Conservation (phyloP, 768 basidiomycete species). For the Lentinula lateritia region DNA sequence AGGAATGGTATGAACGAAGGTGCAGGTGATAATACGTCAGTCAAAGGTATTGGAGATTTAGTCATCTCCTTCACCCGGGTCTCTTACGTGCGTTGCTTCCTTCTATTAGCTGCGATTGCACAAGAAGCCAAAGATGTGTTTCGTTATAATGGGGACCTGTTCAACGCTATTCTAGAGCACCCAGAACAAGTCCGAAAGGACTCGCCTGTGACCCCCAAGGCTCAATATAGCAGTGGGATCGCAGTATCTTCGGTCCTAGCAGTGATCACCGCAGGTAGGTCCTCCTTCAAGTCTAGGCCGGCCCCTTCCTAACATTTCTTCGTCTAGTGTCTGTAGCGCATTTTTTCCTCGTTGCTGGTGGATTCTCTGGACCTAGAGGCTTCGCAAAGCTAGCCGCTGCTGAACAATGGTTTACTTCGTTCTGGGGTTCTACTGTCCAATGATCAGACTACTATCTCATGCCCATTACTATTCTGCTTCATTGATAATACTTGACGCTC, state of each 20-base stretch:
- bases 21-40: conserved; percentile 31
- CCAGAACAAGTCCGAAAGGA: conserved; percentile 13
- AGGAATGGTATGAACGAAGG: conserved; percentile 49
- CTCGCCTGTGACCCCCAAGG: conserved; percentile 13
- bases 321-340: conserved; percentile 39
- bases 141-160: conserved; percentile 40
- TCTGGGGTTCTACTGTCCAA: conserved; percentile 2
- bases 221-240: not conserved
- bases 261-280: conserved; percentile 28
- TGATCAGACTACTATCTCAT: not conserved
- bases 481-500: not conserved
- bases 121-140: conserved; percentile 48
- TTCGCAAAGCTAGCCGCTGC: conserved; percentile 39
- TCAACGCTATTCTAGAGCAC: conserved; percentile 28
- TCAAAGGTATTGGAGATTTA: conserved; percentile 32
- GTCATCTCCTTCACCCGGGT: not conserved
- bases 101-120: conserved; percentile 32
- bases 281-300: not conserved
- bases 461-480: not conserved
- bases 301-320: not conserved
- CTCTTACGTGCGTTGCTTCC: not conserved
- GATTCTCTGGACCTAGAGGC: conserved; percentile 40
- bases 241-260: conserved; percentile 27
- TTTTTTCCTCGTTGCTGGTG: conserved; percentile 39
- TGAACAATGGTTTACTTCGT: conserved; percentile 30